phyloP scores from a whole-genome alignment of 208 protist species.

The Trypanosoma grayi region DNA sequence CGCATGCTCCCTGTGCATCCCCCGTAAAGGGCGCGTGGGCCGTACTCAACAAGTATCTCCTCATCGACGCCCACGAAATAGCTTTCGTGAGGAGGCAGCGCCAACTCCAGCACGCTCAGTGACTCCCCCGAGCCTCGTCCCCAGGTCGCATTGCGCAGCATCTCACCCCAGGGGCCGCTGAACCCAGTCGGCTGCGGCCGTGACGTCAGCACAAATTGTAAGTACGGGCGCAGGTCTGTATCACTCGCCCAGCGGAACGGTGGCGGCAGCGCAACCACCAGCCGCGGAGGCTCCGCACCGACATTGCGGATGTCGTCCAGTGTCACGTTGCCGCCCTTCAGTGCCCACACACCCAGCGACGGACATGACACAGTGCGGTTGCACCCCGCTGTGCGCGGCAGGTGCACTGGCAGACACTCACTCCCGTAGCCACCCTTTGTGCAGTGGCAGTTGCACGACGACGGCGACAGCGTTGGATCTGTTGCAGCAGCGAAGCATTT shows the following conservation, averaged over 20 bases:
- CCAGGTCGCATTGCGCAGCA: conserved; percentile 18
- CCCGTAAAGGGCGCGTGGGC: not conserved
- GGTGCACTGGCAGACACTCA: conserved; percentile 11
- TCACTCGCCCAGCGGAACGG: conserved; percentile 3
- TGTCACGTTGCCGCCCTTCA: not conserved
- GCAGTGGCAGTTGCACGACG: conserved; percentile 5
- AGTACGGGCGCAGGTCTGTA: not conserved
- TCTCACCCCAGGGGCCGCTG: conserved; percentile 12
- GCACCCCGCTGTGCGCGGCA: conserved; percentile 5
- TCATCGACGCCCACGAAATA: conserved; percentile 12
- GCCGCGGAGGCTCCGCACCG: not conserved
- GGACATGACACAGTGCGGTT: conserved; percentile 1
- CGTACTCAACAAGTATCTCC: not conserved
- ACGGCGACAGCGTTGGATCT: not conserved
- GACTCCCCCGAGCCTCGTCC: not conserved
- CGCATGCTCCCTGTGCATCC: not conserved
- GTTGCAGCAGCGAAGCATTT: conserved; percentile 9
- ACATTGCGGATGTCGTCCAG: not conserved
- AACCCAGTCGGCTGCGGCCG: not conserved
- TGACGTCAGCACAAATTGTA: not conserved
- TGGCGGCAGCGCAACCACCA: conserved; percentile 6
- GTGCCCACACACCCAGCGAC: not conserved
- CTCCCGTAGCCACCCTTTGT: not conserved
- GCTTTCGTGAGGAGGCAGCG: not conserved
- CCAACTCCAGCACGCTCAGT: not conserved